phyloP scores from a whole-genome alignment of 345 rosid species.

The Raphanus raphanistrum region DNA sequence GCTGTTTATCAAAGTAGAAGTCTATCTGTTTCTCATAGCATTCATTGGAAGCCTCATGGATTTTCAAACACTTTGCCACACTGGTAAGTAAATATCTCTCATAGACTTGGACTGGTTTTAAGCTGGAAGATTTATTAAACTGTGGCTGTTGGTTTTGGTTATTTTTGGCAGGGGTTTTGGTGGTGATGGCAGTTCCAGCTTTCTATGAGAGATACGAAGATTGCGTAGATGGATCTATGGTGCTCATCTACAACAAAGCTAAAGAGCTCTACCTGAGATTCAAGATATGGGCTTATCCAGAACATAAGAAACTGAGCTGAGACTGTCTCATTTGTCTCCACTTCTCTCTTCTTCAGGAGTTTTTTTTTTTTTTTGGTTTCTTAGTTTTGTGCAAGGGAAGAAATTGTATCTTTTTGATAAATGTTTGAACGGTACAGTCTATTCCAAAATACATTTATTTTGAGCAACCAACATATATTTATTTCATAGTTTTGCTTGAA shows the following conservation, averaged over 20 bases:
- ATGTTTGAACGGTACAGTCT: constrained; percentile 24
- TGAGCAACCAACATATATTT: constrained; percentile 20
- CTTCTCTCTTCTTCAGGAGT: constrained; percentile 12
- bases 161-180: constrained; percentile 56
- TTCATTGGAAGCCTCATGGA: constrained; percentile 68
- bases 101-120: not conserved
- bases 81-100: constrained; percentile 51
- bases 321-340: constrained; percentile 5
- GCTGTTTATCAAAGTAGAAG: constrained; percentile 60
- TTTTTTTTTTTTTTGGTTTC: not conserved
- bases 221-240: constrained; percentile 46
- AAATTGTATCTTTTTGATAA: constrained; percentile 10
- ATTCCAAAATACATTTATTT: not conserved
- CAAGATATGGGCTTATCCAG: constrained; percentile 49
- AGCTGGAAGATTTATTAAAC: not conserved
- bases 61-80: constrained; percentile 68
- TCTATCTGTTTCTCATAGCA: constrained; percentile 58
- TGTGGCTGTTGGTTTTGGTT: not conserved
- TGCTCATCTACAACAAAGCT: constrained; percentile 36
- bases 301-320: constrained; percentile 62
- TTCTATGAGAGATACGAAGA: constrained; percentile 70
- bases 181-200: constrained; percentile 68
- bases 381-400: constrained; percentile 12
- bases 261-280: constrained; percentile 50
- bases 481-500: constrained; percentile 30